Base-by-base conservation (phyloP, 257 asterid genomes). In the Gentiana macrophylla region DNA sequence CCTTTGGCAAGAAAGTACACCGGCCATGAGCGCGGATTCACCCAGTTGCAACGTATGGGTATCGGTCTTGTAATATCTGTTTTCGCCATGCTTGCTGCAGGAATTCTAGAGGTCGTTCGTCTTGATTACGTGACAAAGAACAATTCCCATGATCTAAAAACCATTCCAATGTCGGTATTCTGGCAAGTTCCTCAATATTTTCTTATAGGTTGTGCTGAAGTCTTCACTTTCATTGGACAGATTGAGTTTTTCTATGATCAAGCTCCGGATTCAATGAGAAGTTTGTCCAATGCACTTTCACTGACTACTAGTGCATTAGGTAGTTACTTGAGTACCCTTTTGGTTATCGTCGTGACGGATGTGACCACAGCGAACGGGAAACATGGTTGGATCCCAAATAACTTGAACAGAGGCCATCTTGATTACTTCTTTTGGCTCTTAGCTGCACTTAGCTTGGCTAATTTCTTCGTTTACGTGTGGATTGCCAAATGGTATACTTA, bases 181-280 rank as follows among this genome's bases (percentile, higher is more conserved):
- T 90, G 97, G 97, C 97, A 86, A 62, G 88, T 84, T 0, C 97
- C 97, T 0, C 89, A 81, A 47, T 89, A 89, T 46, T 80, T 89
- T n/a, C 56, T 89, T 10, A 68, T 89, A 5, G 97, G 95, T 2
- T 81, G 92, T 32, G 89, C 97, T 0, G 97, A 89, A 41, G 97
- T 89, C 0, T 86, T 89, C 62, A 83, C 89, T 0, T 83, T 86
- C 15, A 74, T 89, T 0, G 95, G 95, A 33, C 94, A 86, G 34
- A 37, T 89, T 13, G 97, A 89, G 58, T 86, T 86, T 70, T 89
- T 81, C 64, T 89, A 89, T 12, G 97, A 89, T 49, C 90, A 89
- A 52, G 97, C 97, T 7, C 97, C 97, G 0, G 95, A 86, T 35
- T 90, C 83, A 0, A 80, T 89, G 95, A 73, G 95, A 55, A 89